phyloP scores from a whole-genome alignment of 2,329 filamentous ascomycete species.

The Metarhizium anisopliae region DNA sequence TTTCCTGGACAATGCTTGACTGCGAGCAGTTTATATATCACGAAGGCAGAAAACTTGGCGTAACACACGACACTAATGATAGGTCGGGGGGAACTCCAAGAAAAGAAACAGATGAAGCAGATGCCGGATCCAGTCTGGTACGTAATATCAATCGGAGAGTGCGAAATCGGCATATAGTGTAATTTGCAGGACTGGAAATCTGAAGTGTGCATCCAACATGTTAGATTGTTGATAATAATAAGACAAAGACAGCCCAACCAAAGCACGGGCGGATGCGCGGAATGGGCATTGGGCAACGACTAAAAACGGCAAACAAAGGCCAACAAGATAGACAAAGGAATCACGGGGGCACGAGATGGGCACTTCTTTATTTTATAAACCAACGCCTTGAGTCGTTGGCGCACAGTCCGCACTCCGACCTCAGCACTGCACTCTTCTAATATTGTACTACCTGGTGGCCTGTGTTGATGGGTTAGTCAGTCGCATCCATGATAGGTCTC shows the following conservation, averaged over 20 bases:
- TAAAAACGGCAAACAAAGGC: neutral
- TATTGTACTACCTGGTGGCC: too few relatives aligned
- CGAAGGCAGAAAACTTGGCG: neutral
- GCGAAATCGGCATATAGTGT: neutral
- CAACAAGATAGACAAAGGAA: neutral
- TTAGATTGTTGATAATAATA: neutral
- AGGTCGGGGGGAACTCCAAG: neutral
- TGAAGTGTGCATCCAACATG: neutral
- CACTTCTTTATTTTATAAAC: neutral
- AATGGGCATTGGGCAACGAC: neutral
- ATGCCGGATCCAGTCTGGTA: neutral
- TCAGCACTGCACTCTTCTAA: neutral
- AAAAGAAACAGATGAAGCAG: neutral
- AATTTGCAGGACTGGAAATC: neutral
- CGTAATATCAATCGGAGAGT: neutral
- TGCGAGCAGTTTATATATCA: neutral
- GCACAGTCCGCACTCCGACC: neutral
- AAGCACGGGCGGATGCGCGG: neutral
- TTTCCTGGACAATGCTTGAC: neutral
- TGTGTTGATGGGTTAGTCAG: too few relatives aligned
- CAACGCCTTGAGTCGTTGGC: neutral
- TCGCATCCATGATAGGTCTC: too few relatives aligned
- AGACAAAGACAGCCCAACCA: neutral
- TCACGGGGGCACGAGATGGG: neutral
- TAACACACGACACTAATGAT: neutral